Percentiles rank a stretch among this genome's conserved stretches.
Evolutionary conservation across 1,139 yeast genomes (phyloP).

Genomic region (Geotrichum bryndzae): DNA sequence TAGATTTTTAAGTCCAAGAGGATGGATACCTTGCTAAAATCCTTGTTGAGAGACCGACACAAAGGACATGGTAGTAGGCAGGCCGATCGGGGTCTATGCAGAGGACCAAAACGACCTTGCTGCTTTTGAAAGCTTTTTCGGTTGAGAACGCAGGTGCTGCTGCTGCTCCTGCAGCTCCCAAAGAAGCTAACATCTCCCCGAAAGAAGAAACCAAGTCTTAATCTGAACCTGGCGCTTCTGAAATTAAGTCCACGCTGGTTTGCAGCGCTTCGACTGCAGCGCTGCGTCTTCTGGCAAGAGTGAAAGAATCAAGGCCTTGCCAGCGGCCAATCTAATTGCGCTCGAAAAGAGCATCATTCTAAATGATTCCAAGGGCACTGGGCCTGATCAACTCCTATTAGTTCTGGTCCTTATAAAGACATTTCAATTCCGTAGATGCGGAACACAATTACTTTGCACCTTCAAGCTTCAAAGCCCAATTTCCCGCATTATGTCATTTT

Average conservation of each 20-base stretch:
- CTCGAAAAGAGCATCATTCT: slow-evolving; percentile 86
- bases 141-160: slow-evolving; percentile 43
- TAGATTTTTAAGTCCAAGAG: slow-evolving; percentile 99
- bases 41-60: slow-evolving; percentile 77
- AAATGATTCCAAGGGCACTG: slow-evolving; percentile 81
- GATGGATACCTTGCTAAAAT: slow-evolving; percentile 94
- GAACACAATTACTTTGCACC: slow-evolving; percentile 85
- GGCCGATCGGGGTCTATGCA: slow-evolving; percentile 94
- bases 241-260: slow-evolving; percentile 2
- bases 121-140: slow-evolving; percentile 83
- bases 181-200: neutral
- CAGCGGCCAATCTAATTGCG: slow-evolving; percentile 89
- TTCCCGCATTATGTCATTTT: slow-evolving; percentile 92
- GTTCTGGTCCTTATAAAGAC: slow-evolving; percentile 64
- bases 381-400: slow-evolving; percentile 58
- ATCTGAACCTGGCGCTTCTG: slow-evolving; percentile 18
- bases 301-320: slow-evolving; percentile 86
- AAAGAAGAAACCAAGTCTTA: too few species aligned
- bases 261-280: slow-evolving; percentile 18
- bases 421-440: slow-evolving; percentile 88
- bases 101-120: slow-evolving; percentile 79
- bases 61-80: slow-evolving; percentile 85
- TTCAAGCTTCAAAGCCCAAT: slow-evolving; percentile 74
- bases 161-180: slow-evolving; percentile 24
- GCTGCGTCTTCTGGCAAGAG: slow-evolving; percentile 33